Base-by-base conservation (phyloP, 2,329 filamentous ascomycete genomes). In the Raffaelea ambrosiae region DNA sequence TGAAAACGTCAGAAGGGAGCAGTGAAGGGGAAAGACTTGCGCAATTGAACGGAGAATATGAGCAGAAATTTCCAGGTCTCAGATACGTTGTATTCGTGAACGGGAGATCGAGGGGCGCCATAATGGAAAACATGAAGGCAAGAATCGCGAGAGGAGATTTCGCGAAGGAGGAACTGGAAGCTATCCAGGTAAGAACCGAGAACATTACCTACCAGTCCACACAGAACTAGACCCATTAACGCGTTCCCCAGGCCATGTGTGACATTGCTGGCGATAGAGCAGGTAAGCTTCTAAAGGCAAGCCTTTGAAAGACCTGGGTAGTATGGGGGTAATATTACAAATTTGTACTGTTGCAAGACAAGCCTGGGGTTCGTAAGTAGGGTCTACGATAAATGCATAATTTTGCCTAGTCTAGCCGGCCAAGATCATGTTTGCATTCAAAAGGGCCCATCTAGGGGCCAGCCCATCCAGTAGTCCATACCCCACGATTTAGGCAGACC, bases 11-110 rank as follows among this genome's bases (percentile, higher is more conserved):
- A 2, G 74, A 70, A 0, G 70, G 70, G n/a, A 70, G 67, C 18
- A 76, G 78, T 41, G 80, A 86, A 59, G 70, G 69, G 9, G 67
- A 70, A 50, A 65, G 70, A 58, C 65, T 95, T 51, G 72, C 68
- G 7, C 61, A 59, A 26, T 65, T 95, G 57, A 96, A 96, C 61
- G 66, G 65, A 11, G 79, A 86, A 64, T 96, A 95, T 61, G 90
- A 95, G 64, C 69, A 69, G n/a, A 73, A 58, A 48, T 95, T 91
- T 63, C 88, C 88, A 0, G 88, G 90, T 0, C 63, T 96, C 61
- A 75, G 84, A 65, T 96, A 94, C 70, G 88, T 95, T 60, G 86
- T 91, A 18, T 96, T 95, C 63, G 91, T 96, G 48, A 90, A 95
- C 62, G 88, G 88, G 1, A 76, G 90, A 42, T 74, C 78, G 38